Evolutionary conservation across 2,329 filamentous ascomycete genomes (phyloP).

Genomic region (Ophiostoma sp.): DNA sequence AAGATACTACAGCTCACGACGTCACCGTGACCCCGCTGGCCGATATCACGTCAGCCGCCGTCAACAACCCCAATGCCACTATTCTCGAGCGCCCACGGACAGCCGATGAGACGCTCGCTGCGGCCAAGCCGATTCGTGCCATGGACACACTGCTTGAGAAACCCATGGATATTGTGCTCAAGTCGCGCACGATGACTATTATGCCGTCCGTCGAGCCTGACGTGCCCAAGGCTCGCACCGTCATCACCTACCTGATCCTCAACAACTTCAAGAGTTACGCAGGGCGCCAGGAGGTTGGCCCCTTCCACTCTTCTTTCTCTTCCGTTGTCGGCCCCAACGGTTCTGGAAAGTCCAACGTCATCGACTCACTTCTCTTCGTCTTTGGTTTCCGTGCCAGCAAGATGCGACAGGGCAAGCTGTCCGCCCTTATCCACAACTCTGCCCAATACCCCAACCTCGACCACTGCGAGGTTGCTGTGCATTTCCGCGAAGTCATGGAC

Average conservation of each 20-base stretch:
- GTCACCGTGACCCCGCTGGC: conserved; percentile 50
- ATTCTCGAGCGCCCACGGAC: conserved; percentile 54
- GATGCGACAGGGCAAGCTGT: conserved; percentile 98
- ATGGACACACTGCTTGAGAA: conserved; percentile 75
- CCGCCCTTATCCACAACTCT: conserved; percentile 95
- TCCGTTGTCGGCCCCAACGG: conserved; percentile 97
- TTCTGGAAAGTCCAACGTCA: conserved; percentile 97
- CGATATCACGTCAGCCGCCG: conserved; percentile 60
- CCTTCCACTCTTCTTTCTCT: conserved; percentile 94
- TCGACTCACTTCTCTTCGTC: conserved; percentile 96
- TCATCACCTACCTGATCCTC: conserved; percentile 85
- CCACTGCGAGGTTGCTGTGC: conserved; percentile 90
- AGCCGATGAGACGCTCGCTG: conserved; percentile 45
- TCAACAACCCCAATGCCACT: conserved; percentile 40
- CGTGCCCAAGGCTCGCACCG: conserved; percentile 76
- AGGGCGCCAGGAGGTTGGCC: conserved; percentile 87
- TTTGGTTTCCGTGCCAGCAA: conserved; percentile 98
- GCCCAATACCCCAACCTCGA: conserved; percentile 79
- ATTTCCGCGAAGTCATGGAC: conserved; percentile 94
- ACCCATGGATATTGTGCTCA: conserved; percentile 90
- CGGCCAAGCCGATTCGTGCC: conserved; percentile 65
- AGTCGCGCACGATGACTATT: conserved; percentile 67
- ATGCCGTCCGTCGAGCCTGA: conserved; percentile 63
- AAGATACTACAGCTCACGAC: conserved; percentile 12
- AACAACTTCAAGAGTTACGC: conserved; percentile 99